Percentiles rank a stretch among this genome's conserved stretches.
Evolutionary conservation across 495 filamentous ascomycete species (phyloP).

Genomic region (Parmelia sp.): DNA sequence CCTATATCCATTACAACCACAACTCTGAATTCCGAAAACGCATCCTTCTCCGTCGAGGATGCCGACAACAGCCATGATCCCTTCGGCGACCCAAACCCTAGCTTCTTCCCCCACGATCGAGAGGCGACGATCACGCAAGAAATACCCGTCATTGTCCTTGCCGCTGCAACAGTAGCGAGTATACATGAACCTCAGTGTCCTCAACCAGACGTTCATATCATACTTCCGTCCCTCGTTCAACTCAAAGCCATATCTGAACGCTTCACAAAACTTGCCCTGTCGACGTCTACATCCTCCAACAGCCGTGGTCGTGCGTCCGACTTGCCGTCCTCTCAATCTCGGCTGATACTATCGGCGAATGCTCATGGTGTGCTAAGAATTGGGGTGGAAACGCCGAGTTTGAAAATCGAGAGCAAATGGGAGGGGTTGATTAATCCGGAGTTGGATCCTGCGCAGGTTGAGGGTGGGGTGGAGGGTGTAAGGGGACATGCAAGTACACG

Average conservation of each 20-base stretch:
- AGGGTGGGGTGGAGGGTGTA: slow-evolving; percentile 54
- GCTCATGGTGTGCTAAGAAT: slow-evolving; percentile 82
- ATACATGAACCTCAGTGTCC: slow-evolving; percentile 85
- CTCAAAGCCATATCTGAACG: slow-evolving; percentile 88
- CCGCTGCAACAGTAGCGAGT: slow-evolving; percentile 67
- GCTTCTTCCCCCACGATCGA: slow-evolving; percentile 46
- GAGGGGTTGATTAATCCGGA: slow-evolving; percentile 73
- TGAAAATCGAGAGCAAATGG: slow-evolving; percentile 80
- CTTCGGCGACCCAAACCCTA: slow-evolving; percentile 43
- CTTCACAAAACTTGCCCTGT: slow-evolving; percentile 72
- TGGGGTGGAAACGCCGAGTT: slow-evolving; percentile 65
- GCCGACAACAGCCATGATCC: slow-evolving; percentile 29
- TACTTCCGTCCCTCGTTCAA: slow-evolving; percentile 73
- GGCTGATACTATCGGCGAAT: slow-evolving; percentile 77
- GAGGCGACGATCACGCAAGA: slow-evolving; percentile 94
- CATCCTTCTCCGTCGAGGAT: slow-evolving; percentile 13
- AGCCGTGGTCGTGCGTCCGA: slow-evolving; percentile 25
- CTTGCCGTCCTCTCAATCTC: slow-evolving; percentile 48
- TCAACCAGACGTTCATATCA: slow-evolving; percentile 90
- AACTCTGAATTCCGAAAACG: slow-evolving; percentile 26
- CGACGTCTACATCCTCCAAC: slow-evolving; percentile 25
- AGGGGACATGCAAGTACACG: slow-evolving; percentile 66
- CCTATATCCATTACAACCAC: slow-evolving; percentile 23
- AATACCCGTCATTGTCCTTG: slow-evolving; percentile 84
- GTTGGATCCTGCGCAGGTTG: slow-evolving; percentile 65